phyloP scores from a whole-genome alignment of 2,329 filamentous ascomycete genomes.

The Xylariaceae sp. region DNA sequence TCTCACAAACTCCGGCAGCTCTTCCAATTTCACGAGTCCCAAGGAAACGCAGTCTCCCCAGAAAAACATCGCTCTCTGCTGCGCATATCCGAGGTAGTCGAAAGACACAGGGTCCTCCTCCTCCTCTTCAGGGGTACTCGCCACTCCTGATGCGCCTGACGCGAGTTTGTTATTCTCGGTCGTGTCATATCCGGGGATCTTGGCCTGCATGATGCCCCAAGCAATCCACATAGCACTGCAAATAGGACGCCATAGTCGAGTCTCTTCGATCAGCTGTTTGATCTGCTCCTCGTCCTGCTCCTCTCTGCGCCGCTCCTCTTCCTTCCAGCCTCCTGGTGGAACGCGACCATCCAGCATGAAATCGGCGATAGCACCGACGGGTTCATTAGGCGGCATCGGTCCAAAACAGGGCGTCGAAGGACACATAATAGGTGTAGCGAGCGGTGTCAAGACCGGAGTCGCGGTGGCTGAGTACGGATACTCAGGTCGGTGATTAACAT shows the following conservation, averaged over 20 bases:
- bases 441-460: conserved; percentile 45
- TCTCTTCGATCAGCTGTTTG: conserved; percentile 67
- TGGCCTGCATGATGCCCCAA: conserved; percentile 95
- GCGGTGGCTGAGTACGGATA: conserved; percentile 49
- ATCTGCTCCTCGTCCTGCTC: conserved; percentile 63
- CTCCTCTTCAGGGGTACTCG: conserved; percentile 32
- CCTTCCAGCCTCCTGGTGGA: conserved; percentile 50
- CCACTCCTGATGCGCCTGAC: conserved; percentile 15
- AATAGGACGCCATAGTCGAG: conserved; percentile 77
- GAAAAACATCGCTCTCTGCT: conserved; percentile 87
- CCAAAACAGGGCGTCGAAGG: conserved; percentile 35
- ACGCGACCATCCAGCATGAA: conserved; percentile 80
- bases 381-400: conserved; percentile 29
- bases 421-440: conserved; percentile 36
- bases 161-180: conserved; percentile 24
- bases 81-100: conserved; percentile 87
- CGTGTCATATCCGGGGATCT: conserved; percentile 65
- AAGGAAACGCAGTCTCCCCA: conserved; percentile 82
- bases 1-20: conserved; percentile 65
- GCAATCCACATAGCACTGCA: conserved; percentile 90
- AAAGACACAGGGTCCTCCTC: conserved; percentile 62
- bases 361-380: conserved; percentile 52
- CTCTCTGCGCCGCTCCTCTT: conserved; percentile 58
- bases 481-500: conserved; percentile 74
- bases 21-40: conserved; percentile 68